Base-by-base conservation (phyloP, 306 rosid genomes). In the Hippophae tibetana region DNA sequence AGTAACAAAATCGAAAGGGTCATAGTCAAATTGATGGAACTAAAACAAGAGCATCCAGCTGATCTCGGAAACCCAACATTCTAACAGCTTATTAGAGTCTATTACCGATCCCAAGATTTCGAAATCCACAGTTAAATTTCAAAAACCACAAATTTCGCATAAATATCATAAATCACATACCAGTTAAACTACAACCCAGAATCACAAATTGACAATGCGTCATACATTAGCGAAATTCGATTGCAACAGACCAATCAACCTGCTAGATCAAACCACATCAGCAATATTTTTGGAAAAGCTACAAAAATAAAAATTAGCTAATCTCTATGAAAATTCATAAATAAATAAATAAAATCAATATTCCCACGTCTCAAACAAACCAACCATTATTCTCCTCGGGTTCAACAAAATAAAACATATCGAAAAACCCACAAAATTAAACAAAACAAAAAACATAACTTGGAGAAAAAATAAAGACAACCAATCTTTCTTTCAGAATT, bases 181-280 rank as follows among this genome's bases (percentile, higher is more conserved):
- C 54, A 51, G 59, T 69, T 51, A 57, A 65, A 55, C 76, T 41
- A 79, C 69, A 47, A 54, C 42, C 9, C 11, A 48, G 65, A 63
- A 62, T 57, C 44, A 63, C 26, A 64, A 52, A 48, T 52, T 46
- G 57, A 42, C 5, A 58, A 41, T 42, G 40, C 7, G 56, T 47
- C 54, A 38, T 64, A 51, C 71, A 60, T 52, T 73, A 61, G 61
- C 54, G 56, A 54, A 65, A 63, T 47, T 45, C 61, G 48, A 78
- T 59, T 53, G 49, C 3, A 61, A 26, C 57, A 72, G n/a, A 66
- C 76, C 61, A 65, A 71, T 72, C 76, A 49, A 18, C 13, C 50
- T 68, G 76, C 42, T 70, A 62, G 83, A 87, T 82, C 82, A 76
- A 79, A 25, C 58, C 72, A 61, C 26, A 60, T 52, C 49, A 51